Percentiles rank a stretch among this genome's conserved stretches.
Evolutionary conservation across 352 stramenopile species (phyloP).

Genomic region (Plasmopara halstedii): DNA sequence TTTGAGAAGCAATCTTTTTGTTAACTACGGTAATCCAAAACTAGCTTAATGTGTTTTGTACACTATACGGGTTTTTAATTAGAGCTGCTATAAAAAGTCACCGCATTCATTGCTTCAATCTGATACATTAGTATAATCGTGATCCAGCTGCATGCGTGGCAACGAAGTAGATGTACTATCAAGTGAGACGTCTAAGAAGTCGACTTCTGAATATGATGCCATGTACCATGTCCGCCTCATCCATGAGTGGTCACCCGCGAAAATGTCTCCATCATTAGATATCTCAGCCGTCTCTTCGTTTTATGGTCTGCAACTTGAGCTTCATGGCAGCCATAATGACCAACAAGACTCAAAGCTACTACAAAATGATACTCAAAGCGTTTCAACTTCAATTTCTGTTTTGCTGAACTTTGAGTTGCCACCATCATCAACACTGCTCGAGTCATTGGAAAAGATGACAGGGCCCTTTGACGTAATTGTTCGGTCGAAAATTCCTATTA

Average conservation of each 20-base stretch:
- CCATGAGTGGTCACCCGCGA: conserved; percentile 17
- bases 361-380: not conserved
- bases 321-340: conserved; percentile 12
- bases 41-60: no score
- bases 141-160: conserved; percentile 21
- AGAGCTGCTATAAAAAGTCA: no score
- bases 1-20: no score
- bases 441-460: conserved; percentile 14
- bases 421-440: conserved; percentile 1
- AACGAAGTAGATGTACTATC: conserved; percentile 1
- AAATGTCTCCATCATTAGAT: conserved; percentile 2
- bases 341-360: not conserved
- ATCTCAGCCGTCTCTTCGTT: conserved; percentile 22
- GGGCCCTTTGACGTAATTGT: conserved; percentile 30
- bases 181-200: not conserved
- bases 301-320: conserved; percentile 39
- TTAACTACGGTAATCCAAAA: no score
- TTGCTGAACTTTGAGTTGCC: conserved; percentile 7
- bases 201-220: conserved; percentile 13
- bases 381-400: not conserved
- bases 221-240: conserved; percentile 34
- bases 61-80: no score
- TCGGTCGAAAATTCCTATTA: conserved; percentile 14
- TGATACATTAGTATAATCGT: no score
- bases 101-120: no score